Percentiles rank a stretch among this genome's conserved stretches.
Evolutionary conservation across 2,329 filamentous ascomycete species (phyloP).

Genomic region (Nemania serpens): DNA sequence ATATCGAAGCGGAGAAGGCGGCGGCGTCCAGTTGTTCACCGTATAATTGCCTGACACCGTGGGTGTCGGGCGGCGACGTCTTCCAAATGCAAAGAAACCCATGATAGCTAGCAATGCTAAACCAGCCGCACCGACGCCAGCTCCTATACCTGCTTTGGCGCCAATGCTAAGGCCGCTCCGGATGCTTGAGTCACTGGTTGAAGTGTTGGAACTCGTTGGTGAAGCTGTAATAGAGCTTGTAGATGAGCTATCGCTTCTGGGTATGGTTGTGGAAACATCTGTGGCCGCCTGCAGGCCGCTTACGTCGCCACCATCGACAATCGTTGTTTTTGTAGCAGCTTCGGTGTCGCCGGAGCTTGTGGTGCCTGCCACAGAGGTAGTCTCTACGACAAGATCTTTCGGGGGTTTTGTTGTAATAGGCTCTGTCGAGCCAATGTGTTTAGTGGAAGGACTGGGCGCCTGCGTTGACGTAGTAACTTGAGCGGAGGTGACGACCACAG

Average conservation of each 20-base stretch:
- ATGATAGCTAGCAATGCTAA: conserved; percentile 5
- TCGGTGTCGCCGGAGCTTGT: neutral
- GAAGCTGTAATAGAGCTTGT: neutral
- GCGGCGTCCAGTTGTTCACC: conserved; percentile 1
- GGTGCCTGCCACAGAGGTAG: neutral
- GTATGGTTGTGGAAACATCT: neutral
- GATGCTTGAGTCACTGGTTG: neutral
- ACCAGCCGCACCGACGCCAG: conserved; percentile 2
- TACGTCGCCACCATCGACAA: neutral
- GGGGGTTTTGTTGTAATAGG: neutral
- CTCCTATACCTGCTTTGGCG: conserved; percentile 11
- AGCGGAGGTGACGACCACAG: conserved; percentile 1
- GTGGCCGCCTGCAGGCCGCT: neutral
- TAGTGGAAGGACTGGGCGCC: neutral
- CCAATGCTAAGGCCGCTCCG: conserved; percentile 1
- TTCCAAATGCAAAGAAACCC: conserved; percentile 10
- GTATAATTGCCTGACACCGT: neutral
- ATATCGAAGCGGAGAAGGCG: conserved; percentile 3
- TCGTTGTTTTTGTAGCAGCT: neutral
- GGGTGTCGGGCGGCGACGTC: neutral
- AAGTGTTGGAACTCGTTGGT: neutral
- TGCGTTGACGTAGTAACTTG: neutral
- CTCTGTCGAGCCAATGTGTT: neutral
- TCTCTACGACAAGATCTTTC: neutral
- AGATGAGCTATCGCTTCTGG: neutral